Evolutionary conservation across 176 grass and related monocot species (phyloP), one percentile per base, ranked within the genome.

Genomic region (Ananas comosus): DNA sequence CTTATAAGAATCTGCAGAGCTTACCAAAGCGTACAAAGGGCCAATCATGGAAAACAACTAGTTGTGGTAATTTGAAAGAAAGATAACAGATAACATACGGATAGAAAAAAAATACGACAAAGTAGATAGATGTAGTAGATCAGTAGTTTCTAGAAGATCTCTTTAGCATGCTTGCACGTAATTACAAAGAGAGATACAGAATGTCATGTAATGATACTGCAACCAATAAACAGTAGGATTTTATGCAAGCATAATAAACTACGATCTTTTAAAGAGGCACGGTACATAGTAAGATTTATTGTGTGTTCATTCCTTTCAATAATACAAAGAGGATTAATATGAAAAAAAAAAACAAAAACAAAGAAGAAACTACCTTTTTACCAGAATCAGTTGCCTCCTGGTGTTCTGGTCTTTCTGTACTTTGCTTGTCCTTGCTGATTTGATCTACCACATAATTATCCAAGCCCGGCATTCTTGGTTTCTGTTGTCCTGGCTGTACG

Each of bases 291-390:
- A 16, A 61, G 56, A 19, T 22, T 61, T 10, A 10, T 18, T 61
- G 10, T 19, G 10, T 16, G 16, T 61, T 61, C 13, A 57, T 6
- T 19, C 56, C n/a, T 61, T 61, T 61, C 5, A 61, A 19, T 2
- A 21, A 61, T 61, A 61, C 16, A 18, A 19, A 61, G 17, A 61
- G 10, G 1, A 61, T 3, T 10, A 22, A 10, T n/a, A 2, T 22
- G 21, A 16, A 61, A 61, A 61, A 19, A 21, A 10, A 9, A 9
- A 9, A n/a, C n/a, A n/a, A 22, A 61, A 61, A 61, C 14, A 61
- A 61, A 59, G 8, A 16, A 59, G 28, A 79, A 70, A 29, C 24
- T 81, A 92, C 92, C 80, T 92, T 90, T 84, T 77, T 93, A 76
- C 81, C 82, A 69, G 70, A 72, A 82, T 83, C 84, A n/a, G 57